phyloP scores from a whole-genome alignment of 2,329 filamentous ascomycete species.

The Colletotrichum tamarilloi region DNA sequence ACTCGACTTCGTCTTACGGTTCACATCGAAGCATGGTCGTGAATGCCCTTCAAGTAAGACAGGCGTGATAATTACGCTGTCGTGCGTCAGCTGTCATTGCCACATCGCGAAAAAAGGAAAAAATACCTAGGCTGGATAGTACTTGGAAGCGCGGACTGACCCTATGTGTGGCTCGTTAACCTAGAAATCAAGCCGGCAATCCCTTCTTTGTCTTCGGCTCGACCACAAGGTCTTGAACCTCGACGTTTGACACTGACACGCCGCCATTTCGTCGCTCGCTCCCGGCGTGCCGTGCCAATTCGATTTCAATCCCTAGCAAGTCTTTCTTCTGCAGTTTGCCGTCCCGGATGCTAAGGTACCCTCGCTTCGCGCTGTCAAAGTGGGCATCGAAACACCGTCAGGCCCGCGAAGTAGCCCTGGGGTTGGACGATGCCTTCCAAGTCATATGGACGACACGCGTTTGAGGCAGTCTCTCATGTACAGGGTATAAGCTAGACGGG shows the following conservation, averaged over 20 bases:
- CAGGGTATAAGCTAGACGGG: slow-evolving; percentile 29
- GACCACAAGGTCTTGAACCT: slow-evolving; percentile 1
- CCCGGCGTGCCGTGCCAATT: slow-evolving; percentile 8
- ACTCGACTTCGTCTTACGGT: neutral
- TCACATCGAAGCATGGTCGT: neutral
- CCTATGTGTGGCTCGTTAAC: slow-evolving; percentile 8
- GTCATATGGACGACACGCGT: slow-evolving; percentile 24
- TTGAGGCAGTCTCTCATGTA: slow-evolving; percentile 13
- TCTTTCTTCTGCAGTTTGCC: slow-evolving; percentile 9
- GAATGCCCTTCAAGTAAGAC: neutral
- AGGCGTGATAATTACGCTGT: neutral
- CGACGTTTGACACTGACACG: slow-evolving; percentile 7
- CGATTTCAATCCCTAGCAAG: slow-evolving; percentile 12
- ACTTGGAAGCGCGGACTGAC: neutral
- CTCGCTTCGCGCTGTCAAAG: neutral
- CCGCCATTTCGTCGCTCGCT: slow-evolving; percentile 1
- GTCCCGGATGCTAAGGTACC: neutral
- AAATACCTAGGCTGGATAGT: neutral
- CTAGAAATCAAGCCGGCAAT: slow-evolving; percentile 5
- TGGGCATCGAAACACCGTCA: slow-evolving; percentile 14
- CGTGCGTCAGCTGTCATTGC: neutral
- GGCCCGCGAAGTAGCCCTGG: neutral
- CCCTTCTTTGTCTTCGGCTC: slow-evolving; percentile 17
- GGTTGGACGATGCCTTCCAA: slow-evolving; percentile 7
- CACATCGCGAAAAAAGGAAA: neutral